Conservation (phyloP, 2,329 filamentous ascomycete species). For the Coniochaeta pulveracea region DNA sequence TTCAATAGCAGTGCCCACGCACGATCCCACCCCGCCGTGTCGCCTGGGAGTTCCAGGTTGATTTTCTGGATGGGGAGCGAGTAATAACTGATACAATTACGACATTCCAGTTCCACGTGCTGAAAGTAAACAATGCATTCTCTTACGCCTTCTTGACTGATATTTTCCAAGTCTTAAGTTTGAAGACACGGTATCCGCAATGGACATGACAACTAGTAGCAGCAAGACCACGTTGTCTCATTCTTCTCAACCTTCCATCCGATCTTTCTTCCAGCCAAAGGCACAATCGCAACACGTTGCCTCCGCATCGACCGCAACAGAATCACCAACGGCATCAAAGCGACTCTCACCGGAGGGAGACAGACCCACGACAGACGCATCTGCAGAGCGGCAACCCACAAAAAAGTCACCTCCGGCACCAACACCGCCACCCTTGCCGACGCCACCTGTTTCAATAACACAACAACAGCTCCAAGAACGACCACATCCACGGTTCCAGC, state of each 20-base stretch:
- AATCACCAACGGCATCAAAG: background rate
- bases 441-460: constrained; percentile 8
- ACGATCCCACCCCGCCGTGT: too few species aligned
- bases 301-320: constrained; percentile 20
- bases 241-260: constrained; percentile 52
- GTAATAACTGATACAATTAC: too few species aligned
- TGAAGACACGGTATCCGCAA: too few species aligned
- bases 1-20: too few species aligned
- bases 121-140: too few species aligned
- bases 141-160: too few species aligned
- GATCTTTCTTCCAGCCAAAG: constrained; percentile 47
- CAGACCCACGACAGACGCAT: constrained; percentile 9
- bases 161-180: too few species aligned
- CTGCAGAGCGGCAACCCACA: constrained; percentile 6
- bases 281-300: constrained; percentile 31
- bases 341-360: background rate
- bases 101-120: too few species aligned
- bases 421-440: constrained; percentile 11
- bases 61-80: too few species aligned
- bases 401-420: constrained; percentile 4
- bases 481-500: constrained; percentile 7
- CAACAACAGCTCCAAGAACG: constrained; percentile 7
- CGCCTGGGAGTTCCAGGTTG: too few species aligned
- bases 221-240: too few species aligned
- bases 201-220: too few species aligned